Evolutionary conservation across 1,284 basidiomycete genomes (phyloP).

Genomic region (Tranzscheliella williamsii): DNA sequence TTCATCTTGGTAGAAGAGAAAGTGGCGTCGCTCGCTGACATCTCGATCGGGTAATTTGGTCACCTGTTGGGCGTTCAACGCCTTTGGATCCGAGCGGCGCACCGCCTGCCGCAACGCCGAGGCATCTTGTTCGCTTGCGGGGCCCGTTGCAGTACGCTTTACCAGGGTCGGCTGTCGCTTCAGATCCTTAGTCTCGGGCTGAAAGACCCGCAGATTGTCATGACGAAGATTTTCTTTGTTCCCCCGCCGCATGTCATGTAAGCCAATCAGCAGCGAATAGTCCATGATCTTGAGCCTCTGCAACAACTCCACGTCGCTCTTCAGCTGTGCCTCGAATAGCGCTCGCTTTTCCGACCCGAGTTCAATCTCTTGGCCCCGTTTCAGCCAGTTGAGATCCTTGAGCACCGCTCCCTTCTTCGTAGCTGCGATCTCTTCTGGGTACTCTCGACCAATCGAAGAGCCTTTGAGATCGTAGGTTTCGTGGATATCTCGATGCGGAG

Average conservation of each 20-base stretch:
- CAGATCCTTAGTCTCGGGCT: slow-evolving; percentile 66
- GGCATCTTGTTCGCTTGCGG: slow-evolving; percentile 66
- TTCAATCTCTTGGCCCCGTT: slow-evolving; percentile 75
- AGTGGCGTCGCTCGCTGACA: slow-evolving; percentile 75
- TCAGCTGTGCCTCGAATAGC: slow-evolving; percentile 83
- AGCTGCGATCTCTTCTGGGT: slow-evolving; percentile 79
- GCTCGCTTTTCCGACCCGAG: slow-evolving; percentile 92
- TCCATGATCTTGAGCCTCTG: slow-evolving; percentile 89
- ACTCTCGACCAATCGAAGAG: slow-evolving; percentile 84
- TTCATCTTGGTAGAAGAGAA: slow-evolving; percentile 95
- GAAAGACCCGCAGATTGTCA: slow-evolving; percentile 87
- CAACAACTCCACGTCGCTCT: slow-evolving; percentile 82
- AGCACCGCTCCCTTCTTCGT: slow-evolving; percentile 83
- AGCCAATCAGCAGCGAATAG: slow-evolving; percentile 89
- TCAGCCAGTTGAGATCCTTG: slow-evolving; percentile 97
- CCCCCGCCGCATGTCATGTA: slow-evolving; percentile 87
- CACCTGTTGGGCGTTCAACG: slow-evolving; percentile 68
- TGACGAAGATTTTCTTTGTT: slow-evolving; percentile 87
- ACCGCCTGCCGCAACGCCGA: slow-evolving; percentile 68
- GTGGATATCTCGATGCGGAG: slow-evolving; percentile 93
- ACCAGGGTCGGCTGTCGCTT: slow-evolving; percentile 30
- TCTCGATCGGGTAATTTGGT: slow-evolving; percentile 72
- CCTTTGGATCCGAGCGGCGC: slow-evolving; percentile 78
- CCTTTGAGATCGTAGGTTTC: slow-evolving; percentile 98
- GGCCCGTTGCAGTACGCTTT: slow-evolving; percentile 19